A percentile compares a stretch with the other conserved stretches of the same genome.
These are phyloP conservation scores for Fusarium coffeatum DNA, from an alignment of 2,329 filamentous ascomycete genomes.

Conservation along the genomic window DNA sequence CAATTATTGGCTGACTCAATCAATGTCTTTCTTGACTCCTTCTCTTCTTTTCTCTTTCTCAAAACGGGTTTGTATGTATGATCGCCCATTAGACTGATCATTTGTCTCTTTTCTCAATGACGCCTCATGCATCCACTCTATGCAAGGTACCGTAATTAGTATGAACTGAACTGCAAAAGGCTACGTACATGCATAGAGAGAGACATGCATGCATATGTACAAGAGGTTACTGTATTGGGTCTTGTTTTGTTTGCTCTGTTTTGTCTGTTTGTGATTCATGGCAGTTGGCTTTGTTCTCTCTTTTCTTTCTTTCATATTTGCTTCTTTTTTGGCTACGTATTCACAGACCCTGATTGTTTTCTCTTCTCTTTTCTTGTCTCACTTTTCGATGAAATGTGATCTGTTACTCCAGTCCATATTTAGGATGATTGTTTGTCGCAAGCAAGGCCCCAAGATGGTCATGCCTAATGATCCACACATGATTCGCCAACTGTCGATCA, in stretches of 20 bases:
- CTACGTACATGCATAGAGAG: not conserved
- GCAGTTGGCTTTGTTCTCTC: slow-evolving; percentile 21
- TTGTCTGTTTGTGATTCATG: not conserved
- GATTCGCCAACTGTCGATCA: slow-evolving; percentile 10
- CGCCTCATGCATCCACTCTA: slow-evolving; percentile 30
- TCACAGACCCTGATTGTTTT: slow-evolving; percentile 2
- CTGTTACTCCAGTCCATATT: slow-evolving; percentile 1
- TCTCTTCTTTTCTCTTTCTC: not conserved
- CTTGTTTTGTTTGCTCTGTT: slow-evolving; percentile 2
- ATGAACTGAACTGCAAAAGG: not conserved
- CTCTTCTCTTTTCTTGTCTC: slow-evolving; percentile 1
- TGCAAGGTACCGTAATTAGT: slow-evolving; percentile 29
- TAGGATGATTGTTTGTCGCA: not conserved
- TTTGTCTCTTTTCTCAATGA: slow-evolving; percentile 31
- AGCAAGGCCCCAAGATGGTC: not conserved
- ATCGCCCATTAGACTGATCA: slow-evolving; percentile 4
- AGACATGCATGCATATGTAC: not conserved
- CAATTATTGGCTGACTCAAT: slow-evolving; percentile 23
- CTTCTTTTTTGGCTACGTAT: slow-evolving; percentile 7
- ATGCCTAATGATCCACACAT: not conserved
- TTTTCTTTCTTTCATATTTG: slow-evolving; percentile 6
- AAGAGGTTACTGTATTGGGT: not conserved
- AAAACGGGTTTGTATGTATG: not conserved
- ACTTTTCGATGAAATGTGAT: slow-evolving; percentile 24
- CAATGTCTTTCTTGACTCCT: slow-evolving; percentile 32